These are phyloP conservation scores for Chlamydomonas incerta DNA, from an alignment of 139 green algal genomes.

Conservation along the genomic window DNA sequence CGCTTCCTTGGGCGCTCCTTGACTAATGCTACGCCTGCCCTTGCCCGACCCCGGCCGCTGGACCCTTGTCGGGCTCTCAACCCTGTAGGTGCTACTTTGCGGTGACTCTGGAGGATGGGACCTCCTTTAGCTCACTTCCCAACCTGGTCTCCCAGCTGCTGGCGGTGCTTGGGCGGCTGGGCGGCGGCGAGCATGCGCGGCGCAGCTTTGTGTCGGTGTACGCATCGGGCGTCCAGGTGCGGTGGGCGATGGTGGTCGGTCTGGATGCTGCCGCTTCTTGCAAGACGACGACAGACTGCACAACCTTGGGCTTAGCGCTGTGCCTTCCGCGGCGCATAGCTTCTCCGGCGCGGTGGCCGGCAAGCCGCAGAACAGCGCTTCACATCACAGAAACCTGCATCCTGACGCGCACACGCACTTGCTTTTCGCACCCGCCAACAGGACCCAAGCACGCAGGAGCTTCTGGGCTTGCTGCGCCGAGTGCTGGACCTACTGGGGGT, in stretches of 20 bases:
- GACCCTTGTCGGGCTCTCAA: not conserved
- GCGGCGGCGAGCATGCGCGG: not conserved
- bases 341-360: no score
- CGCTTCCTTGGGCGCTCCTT: no score
- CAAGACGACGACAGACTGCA: no score
- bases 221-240: not conserved
- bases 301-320: no score
- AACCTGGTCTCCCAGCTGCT: conserved; percentile 63
- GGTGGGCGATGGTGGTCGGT: not conserved
- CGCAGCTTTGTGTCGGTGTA: not conserved
- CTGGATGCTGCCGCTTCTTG: no score
- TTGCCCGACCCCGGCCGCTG: no score
- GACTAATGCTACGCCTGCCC: no score
- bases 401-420: no score
- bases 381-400: no score
- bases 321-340: no score
- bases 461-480: not conserved
- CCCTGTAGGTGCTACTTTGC: conserved; percentile 63
- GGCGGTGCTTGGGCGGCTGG: not conserved
- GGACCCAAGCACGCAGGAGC: not conserved
- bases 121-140: conserved; percentile 43
- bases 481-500: conserved; percentile 3
- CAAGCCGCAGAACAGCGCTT: no score
- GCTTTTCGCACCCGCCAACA: not conserved
- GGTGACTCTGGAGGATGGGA: conserved; percentile 53